phyloP scores from a whole-genome alignment of 805 yeast species.

The Spathaspora gorwiae region DNA sequence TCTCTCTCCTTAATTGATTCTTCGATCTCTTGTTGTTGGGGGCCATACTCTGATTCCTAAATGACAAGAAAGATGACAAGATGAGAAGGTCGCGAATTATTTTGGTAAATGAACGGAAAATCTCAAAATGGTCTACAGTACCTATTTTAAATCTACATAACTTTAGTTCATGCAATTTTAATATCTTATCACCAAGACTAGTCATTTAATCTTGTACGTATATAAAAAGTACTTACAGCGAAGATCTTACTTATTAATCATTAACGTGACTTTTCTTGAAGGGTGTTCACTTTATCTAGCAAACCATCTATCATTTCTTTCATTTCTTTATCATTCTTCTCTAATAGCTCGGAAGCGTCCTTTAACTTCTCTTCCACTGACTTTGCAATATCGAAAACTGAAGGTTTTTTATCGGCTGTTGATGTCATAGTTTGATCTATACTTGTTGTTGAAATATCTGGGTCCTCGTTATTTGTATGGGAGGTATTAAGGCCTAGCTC shows the following conservation, averaged over 20 bases:
- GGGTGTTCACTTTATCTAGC: slow-evolving; percentile 8
- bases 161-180: background rate
- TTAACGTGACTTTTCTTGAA: background rate
- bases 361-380: slow-evolving; percentile 25
- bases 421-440: slow-evolving; percentile 12
- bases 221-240: background rate
- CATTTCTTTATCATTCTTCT: slow-evolving; percentile 25
- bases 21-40: slow-evolving; percentile 36
- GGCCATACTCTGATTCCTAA: background rate
- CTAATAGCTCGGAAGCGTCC: slow-evolving; percentile 17
- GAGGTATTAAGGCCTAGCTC: slow-evolving; percentile 30
- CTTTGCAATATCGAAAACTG: slow-evolving; percentile 31
- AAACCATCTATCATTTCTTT: slow-evolving; percentile 21
- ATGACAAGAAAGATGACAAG: no score
- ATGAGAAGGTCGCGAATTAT: no score
- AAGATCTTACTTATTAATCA: background rate
- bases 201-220: background rate
- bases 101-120: background rate
- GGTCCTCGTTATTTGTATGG: slow-evolving; percentile 16
- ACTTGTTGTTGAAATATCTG: background rate
- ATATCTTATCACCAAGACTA: background rate
- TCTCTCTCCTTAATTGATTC: slow-evolving; percentile 51
- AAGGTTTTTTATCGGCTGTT: slow-evolving; percentile 9
- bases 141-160: background rate
- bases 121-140: background rate